Evolutionary conservation across 495 filamentous ascomycete species (phyloP).

Genomic region (Penicillium nucicola): DNA sequence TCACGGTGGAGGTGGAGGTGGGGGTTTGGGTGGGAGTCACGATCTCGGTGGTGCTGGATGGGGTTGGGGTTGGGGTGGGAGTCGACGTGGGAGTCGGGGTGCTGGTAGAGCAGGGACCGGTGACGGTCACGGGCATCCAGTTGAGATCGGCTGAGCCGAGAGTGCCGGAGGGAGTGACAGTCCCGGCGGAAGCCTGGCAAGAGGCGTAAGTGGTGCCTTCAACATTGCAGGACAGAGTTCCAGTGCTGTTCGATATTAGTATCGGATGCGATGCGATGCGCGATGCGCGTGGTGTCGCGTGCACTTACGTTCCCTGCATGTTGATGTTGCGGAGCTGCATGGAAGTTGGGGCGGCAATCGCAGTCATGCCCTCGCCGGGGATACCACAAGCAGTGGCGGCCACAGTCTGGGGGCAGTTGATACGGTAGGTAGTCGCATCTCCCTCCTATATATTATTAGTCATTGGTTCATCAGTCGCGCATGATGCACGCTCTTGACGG

Average conservation of each 20-base stretch:
- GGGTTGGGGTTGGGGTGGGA: conserved; percentile 11
- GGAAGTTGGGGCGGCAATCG: conserved; percentile 21
- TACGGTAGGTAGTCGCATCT: conserved; percentile 27
- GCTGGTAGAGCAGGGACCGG: conserved; percentile 15
- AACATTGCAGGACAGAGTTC: conserved; percentile 29
- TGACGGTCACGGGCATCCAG: conserved; percentile 29
- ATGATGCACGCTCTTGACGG: not conserved
- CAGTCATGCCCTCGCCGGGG: conserved; percentile 23
- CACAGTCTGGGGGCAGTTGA: conserved; percentile 22
- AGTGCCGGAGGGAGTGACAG: conserved; percentile 20
- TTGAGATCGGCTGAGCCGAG: conserved; percentile 18
- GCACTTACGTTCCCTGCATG: conserved; percentile 19
- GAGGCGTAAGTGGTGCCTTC: conserved; percentile 30
- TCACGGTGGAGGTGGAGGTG: no score
- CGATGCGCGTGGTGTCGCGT: not conserved
- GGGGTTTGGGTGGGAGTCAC: conserved; percentile 1
- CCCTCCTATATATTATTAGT: conserved; percentile 10
- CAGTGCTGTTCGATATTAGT: conserved; percentile 17
- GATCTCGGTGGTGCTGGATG: not conserved
- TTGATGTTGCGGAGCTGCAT: conserved; percentile 16
- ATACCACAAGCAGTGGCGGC: conserved; percentile 20
- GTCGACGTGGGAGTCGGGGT: conserved; percentile 24
- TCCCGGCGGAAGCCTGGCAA: conserved; percentile 25
- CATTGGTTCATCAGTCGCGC: not conserved
- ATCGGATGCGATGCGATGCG: not conserved